phyloP scores from a whole-genome alignment of 2,329 filamentous ascomycete genomes.

The Volutella citrinella region DNA sequence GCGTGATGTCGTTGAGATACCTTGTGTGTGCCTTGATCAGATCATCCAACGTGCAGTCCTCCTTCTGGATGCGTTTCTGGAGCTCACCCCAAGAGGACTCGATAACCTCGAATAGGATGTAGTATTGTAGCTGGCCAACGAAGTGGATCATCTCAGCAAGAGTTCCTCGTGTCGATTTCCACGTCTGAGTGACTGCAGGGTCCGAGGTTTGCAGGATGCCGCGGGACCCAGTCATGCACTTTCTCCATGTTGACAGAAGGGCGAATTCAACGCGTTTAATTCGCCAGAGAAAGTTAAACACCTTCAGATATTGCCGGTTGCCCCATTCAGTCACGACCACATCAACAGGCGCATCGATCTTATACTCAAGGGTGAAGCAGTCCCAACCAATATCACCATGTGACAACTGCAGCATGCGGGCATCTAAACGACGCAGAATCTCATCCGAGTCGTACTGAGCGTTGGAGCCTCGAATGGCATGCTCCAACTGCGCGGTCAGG shows the following conservation, averaged over 20 bases:
- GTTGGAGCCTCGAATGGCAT: constrained; percentile 94
- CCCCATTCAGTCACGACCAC: constrained; percentile 97
- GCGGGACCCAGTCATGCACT: constrained; percentile 90
- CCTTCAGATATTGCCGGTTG: constrained; percentile 93
- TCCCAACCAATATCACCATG: constrained; percentile 99
- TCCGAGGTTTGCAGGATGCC: constrained; percentile 82
- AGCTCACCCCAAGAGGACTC: constrained; percentile 93
- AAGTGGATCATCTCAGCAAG: constrained; percentile 99
- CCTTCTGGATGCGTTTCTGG: constrained; percentile 76
- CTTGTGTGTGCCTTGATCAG: constrained; percentile 87
- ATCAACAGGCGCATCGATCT: constrained; percentile 93
- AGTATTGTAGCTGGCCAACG: constrained; percentile 94
- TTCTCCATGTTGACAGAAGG: constrained; percentile 84
- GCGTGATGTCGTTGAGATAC: constrained; percentile 91
- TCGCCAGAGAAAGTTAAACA: constrained; percentile 98
- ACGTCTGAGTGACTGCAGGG: constrained; percentile 67
- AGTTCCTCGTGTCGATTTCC: constrained; percentile 85
- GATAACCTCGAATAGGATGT: constrained; percentile 98
- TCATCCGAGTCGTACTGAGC: constrained; percentile 93
- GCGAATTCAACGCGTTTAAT: constrained; percentile 98
- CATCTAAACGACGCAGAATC: constrained; percentile 85
- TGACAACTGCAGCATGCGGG: constrained; percentile 95
- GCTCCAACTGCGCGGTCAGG: constrained; percentile 93
- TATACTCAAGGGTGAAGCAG: constrained; percentile 98
- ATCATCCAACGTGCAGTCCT: constrained; percentile 90